Evolutionary conservation across 2,329 filamentous ascomycete species (phyloP).

Genomic region (Bipolaris cookei): DNA sequence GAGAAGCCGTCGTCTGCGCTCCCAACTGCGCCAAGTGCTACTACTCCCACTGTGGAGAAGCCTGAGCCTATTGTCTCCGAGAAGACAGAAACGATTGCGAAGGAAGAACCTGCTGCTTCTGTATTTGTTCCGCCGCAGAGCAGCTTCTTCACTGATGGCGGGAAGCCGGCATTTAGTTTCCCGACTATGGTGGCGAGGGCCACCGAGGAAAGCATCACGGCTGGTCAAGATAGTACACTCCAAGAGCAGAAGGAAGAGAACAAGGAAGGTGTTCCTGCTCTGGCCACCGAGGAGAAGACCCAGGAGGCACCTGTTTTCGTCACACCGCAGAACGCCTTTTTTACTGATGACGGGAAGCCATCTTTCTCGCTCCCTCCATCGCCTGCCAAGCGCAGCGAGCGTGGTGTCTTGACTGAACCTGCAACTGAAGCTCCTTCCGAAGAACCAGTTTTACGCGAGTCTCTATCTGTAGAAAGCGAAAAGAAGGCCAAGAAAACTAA

Average conservation of each 20-base stretch:
- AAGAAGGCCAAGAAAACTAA: slow-evolving; percentile 35
- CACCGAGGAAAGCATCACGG: not conserved
- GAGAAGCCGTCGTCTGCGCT: slow-evolving; percentile 11
- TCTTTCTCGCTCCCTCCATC: slow-evolving; percentile 2
- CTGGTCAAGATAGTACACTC: not conserved
- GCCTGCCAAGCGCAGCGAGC: slow-evolving; percentile 1
- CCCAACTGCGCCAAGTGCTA: not conserved
- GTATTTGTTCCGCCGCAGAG: slow-evolving; percentile 1
- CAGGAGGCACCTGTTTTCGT: not conserved
- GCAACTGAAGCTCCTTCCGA: not conserved
- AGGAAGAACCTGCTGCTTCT: not conserved
- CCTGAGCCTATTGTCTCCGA: not conserved
- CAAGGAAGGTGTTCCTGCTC: not conserved
- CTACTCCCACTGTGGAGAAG: not conserved
- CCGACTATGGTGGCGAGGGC: not conserved
- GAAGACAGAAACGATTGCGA: not conserved
- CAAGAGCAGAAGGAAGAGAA: not conserved
- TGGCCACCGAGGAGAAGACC: not conserved
- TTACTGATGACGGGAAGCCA: slow-evolving; percentile 1
- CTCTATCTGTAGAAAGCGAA: slow-evolving; percentile 20
- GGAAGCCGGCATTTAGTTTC: slow-evolving; percentile 7
- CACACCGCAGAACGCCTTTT: not conserved
- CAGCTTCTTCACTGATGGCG: slow-evolving; percentile 15
- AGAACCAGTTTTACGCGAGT: slow-evolving; percentile 18
- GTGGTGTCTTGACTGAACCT: slow-evolving; percentile 4